These are phyloP conservation scores for Ophiostoma australiae DNA, from an alignment of 2,329 filamentous ascomycete genomes.

Conservation along the genomic window DNA sequence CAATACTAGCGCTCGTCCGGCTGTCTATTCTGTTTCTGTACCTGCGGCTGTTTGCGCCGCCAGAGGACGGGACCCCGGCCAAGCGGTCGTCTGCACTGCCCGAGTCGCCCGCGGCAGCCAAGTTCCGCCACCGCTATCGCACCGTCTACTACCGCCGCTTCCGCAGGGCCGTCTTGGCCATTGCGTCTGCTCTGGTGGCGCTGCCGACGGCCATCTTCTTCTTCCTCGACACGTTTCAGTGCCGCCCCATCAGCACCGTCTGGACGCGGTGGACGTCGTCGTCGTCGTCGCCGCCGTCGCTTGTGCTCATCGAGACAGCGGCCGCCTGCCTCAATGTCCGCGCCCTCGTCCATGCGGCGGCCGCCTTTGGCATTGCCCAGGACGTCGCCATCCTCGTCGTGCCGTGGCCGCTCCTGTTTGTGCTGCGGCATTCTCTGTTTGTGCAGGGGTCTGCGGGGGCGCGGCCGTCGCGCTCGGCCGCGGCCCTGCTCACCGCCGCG, in stretches of 20 bases:
- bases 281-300: slow-evolving; percentile 11
- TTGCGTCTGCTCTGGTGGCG: slow-evolving; percentile 30
- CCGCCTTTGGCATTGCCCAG: slow-evolving; percentile 35
- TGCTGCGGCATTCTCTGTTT: slow-evolving; percentile 30
- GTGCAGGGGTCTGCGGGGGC: too few species aligned
- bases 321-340: slow-evolving; percentile 35
- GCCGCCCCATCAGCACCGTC: slow-evolving; percentile 33
- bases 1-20: slow-evolving; percentile 32
- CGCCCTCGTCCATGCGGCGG: slow-evolving; percentile 33
- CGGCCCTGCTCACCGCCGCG: slow-evolving; percentile 27
- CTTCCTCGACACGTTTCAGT: slow-evolving; percentile 37
- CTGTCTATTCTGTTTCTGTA: slow-evolving; percentile 35
- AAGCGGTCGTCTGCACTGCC: not conserved
- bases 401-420: slow-evolving; percentile 35
- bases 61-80: not conserved
- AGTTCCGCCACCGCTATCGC: slow-evolving; percentile 32
- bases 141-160: slow-evolving; percentile 32
- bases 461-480: not conserved
- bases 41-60: slow-evolving; percentile 33
- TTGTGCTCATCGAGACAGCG: not conserved
- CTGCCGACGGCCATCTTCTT: slow-evolving; percentile 32
- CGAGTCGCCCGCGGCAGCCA: not conserved
- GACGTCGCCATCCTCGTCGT: slow-evolving; percentile 36
- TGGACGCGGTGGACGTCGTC: slow-evolving; percentile 34
- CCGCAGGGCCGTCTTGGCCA: slow-evolving; percentile 29